Base-by-base conservation (phyloP, 495 filamentous ascomycete genomes). In the Thozetella sp. region DNA sequence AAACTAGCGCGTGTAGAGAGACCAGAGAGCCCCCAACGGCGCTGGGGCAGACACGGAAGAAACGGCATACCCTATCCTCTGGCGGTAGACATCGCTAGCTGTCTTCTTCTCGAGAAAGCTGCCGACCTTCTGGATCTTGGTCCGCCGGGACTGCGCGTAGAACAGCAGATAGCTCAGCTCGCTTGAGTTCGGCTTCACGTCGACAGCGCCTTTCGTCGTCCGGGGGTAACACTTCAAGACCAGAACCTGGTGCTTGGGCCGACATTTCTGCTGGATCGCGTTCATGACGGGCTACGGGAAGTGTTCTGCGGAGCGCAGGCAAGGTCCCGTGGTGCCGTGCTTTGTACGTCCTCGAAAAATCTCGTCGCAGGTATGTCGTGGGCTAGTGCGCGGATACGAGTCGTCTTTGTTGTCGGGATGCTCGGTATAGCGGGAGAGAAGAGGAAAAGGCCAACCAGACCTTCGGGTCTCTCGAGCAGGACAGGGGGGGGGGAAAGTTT, bases 131-230 rank as follows among this genome's bases (percentile, higher is more conserved):
- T 93, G 92, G 56, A 97, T 83, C 83, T 97, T 97, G 74, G 90
- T 93, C 58, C 91, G 85, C 54, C 93, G 90, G 63, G 93, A 95
- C 71, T 92, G 93, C 45, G 90, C 91, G 82, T 97, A 97, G 82
- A 94, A 97, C 25, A 97, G 86, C 54, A 97, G 84, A 70, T 97
- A 97, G 70, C 91, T 96, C 45, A 97, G 86, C 78, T 97, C 93
- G 74, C 90, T 95, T 48, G 91, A 88, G 70, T 97, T 97, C 10
- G 93, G 92, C 73, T 93, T 94, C 58, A 96, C 91, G 62, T 96
- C 91, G 68, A 89, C 84, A 51, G 91, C 91, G 59, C 90, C 91
- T 75, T 96, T 97, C 56, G 91, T 89, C 56, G 91, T 93, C 62
- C 85, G 86, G 26, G 93, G 93, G 75, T 96, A 97, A 79, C 93